Evolutionary conservation across 768 basidiomycete species (phyloP).

Genomic region (Phaeolepiota aurea): DNA sequence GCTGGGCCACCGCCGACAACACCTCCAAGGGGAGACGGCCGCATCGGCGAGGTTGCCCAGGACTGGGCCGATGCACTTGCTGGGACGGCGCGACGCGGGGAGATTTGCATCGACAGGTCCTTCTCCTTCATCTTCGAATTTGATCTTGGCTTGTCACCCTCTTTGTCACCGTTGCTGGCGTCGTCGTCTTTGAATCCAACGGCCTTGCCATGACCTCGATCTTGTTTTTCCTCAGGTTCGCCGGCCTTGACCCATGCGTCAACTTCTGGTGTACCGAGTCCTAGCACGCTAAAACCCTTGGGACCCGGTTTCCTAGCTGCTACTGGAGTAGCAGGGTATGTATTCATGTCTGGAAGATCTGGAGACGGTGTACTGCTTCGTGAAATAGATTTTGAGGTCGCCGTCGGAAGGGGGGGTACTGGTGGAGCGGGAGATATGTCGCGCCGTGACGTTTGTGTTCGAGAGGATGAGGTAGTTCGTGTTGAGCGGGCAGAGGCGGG

Average conservation of each 20-base stretch:
- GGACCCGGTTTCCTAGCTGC: constrained; percentile 14
- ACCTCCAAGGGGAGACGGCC: constrained; percentile 13
- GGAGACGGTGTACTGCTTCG: constrained; percentile 32
- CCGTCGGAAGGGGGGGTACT: constrained; percentile 10
- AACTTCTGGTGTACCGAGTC: constrained; percentile 47
- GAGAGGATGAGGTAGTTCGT: constrained; percentile 8
- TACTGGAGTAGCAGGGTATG: constrained; percentile 26
- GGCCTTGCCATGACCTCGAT: constrained; percentile 29
- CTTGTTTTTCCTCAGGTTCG: constrained; percentile 16
- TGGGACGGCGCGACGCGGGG: constrained; percentile 35
- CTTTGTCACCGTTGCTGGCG: constrained; percentile 4
- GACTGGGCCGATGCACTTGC: constrained; percentile 16
- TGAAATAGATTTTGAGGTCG: neutral
- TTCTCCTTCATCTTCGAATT: constrained; percentile 16
- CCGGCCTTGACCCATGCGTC: constrained; percentile 41
- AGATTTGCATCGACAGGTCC: constrained; percentile 45
- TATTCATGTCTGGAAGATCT: constrained; percentile 24
- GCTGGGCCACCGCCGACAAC: constrained; percentile 25
- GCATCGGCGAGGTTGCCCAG: constrained; percentile 33
- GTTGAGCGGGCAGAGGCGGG: constrained; percentile 6
- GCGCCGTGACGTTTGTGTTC: constrained; percentile 9
- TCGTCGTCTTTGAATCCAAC: constrained; percentile 35
- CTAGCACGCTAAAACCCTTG: constrained; percentile 22
- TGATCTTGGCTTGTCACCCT: constrained; percentile 7
- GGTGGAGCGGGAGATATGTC: constrained; percentile 10